A percentile compares a stretch with the other conserved stretches of the same genome.
phyloP scores from a whole-genome alignment of 2,329 filamentous ascomycete genomes.

The Neoscytalidium dimidiatum region DNA sequence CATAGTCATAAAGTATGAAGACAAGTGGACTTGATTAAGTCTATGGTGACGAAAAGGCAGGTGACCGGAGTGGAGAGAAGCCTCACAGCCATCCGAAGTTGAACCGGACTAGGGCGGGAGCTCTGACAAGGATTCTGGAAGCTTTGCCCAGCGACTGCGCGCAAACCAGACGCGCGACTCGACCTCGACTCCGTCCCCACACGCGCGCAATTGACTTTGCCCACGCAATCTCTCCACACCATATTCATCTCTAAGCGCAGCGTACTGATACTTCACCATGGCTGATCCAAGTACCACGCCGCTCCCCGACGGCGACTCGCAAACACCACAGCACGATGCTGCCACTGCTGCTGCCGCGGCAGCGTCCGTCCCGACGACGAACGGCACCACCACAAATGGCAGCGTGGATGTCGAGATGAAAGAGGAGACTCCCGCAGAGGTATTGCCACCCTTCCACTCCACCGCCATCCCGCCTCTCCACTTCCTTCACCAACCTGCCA shows the following conservation, averaged over 20 bases:
- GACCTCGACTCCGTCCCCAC: background rate
- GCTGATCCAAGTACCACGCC: background rate
- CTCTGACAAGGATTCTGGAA: constrained; percentile 14
- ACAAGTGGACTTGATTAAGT: background rate
- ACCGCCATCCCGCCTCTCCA: background rate
- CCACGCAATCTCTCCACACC: background rate
- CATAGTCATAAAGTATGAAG: no score
- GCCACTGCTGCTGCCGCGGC: background rate
- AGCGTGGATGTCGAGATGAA: constrained; percentile 37
- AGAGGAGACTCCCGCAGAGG: constrained; percentile 31
- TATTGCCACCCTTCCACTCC: constrained; percentile 12
- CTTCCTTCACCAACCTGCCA: background rate
- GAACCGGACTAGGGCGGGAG: background rate
- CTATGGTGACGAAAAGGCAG: background rate
- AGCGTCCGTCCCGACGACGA: no score
- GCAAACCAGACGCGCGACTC: constrained; percentile 6
- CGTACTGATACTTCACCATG: background rate
- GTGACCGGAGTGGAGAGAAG: background rate
- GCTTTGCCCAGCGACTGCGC: constrained; percentile 7
- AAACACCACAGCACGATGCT: constrained; percentile 13
- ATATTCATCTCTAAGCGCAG: background rate
- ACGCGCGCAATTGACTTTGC: background rate
- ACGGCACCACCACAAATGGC: constrained; percentile 25
- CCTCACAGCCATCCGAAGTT: background rate
- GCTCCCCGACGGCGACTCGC: constrained; percentile 12